Evolutionary conservation across 2,329 filamentous ascomycete species (phyloP).

Genomic region (Boeremia exigua): DNA sequence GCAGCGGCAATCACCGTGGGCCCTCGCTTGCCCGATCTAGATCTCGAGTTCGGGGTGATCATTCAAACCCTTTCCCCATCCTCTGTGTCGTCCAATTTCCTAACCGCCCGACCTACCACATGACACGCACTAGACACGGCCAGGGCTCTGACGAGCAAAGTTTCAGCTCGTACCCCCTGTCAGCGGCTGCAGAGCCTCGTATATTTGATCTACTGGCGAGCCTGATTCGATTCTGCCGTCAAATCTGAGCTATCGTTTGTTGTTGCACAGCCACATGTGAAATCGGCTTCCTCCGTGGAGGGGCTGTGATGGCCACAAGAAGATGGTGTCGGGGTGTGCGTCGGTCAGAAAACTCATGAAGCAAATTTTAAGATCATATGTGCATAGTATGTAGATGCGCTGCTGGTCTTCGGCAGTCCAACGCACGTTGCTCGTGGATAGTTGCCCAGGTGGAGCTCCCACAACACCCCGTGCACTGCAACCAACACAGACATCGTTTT

Average conservation of each 20-base stretch:
- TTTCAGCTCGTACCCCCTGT: conserved; percentile 30
- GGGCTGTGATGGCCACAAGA: conserved; percentile 1
- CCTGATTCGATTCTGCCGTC: conserved; percentile 2
- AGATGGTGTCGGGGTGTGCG: not conserved
- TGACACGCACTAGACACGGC: conserved; percentile 15
- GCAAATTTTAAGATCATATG: too few species aligned
- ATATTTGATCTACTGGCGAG: conserved; percentile 1
- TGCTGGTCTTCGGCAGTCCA: too few species aligned
- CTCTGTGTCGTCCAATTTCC: conserved; percentile 16
- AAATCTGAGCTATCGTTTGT: not conserved
- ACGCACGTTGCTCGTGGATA: too few species aligned
- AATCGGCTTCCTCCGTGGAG: conserved; percentile 4
- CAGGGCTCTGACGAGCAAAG: conserved; percentile 1
- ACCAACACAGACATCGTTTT: too few species aligned
- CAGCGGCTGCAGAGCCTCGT: conserved; percentile 18
- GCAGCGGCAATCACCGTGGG: conserved; percentile 8
- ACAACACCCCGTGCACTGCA: too few species aligned
- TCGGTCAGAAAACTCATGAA: not conserved
- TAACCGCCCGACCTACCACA: conserved; percentile 15
- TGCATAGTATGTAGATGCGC: too few species aligned
- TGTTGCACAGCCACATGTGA: conserved; percentile 20
- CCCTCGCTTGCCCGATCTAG: conserved; percentile 20
- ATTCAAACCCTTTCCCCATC: conserved; percentile 8
- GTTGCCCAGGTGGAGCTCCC: too few species aligned
- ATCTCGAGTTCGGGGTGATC: conserved; percentile 21